Evolutionary conservation across 768 basidiomycete genomes (phyloP), one percentile per base, ranked within the genome.

Genomic region (Mycena albidolilacea): DNA sequence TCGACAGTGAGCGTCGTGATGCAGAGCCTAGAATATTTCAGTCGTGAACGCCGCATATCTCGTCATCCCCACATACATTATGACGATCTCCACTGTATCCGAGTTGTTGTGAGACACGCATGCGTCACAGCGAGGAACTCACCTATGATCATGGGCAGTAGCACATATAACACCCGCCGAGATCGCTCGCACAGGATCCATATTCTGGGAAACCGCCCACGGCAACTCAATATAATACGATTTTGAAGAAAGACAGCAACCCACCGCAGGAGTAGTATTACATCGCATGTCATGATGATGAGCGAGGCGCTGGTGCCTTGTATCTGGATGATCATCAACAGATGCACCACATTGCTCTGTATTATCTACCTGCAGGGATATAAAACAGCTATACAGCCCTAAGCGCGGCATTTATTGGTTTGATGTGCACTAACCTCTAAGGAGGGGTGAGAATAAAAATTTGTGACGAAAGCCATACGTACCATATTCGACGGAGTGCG

Each of bases 181-280:
- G 65, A 57, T 30, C 65, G 54, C 7, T 58, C 43, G 43, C 57
- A 58, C 10, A 67, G 57, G n/a, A 67, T 67, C 65, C 65, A 67
- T 43, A 67, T 67, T 38, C 65, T 67, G 64, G 7, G 52, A 54
- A 43, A 43, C 41, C 41, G 41, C 15, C 15, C 14, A 48, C 46
- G 15, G 3, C 7, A 48, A 48, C 15, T 48, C 11, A 15, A 48
- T 15, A 15, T 17, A 48, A 17, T 48, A 35, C 12, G 9, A 37
- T 14, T 35, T 35, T 35, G 14, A 57, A 15, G 30, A 15, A 61
- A 7, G 17, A 17, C 46, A 17, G 46, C 46, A 10, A 44, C 41
- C 39, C 39, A 61, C 60, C 60, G 60, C 23, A 62, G 15, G 23
- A 62, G 61, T 46, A 62, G 23, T 46, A 62, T 46, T 4, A 62